Base-by-base conservation (phyloP, 495 filamentous ascomycete genomes). In the Aspergillus hancockii region DNA sequence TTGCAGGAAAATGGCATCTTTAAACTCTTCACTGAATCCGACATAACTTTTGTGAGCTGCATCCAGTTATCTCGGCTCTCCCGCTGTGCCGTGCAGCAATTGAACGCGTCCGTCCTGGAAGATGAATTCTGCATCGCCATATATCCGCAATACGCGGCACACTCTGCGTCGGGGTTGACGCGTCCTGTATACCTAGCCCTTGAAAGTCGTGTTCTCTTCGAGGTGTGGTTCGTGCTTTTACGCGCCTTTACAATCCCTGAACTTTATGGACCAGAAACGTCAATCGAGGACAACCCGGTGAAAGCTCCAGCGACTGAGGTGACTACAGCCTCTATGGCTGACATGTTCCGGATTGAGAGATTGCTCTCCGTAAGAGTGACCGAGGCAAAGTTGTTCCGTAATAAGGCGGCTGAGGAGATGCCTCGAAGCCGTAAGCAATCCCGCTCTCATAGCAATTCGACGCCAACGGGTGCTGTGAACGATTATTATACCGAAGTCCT, bases 171-270 rank as follows among this genome's bases (percentile, higher is more conserved):
- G 10, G 74, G 75, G 21, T 64, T 71, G 19, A 68, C 72, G 28
- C 75, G 75, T n/a, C 76, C 74, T 8, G 65, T 90, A 34, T 98
- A 97, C 72, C 82, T 99, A 25, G 86, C 89, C 16, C 72, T 98
- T 16, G 95, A 98, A 62, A 92, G 85, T 19, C 82, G 95, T 19
- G 88, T 96, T 1, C 76, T 94, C 8, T 96, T 94, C 67, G 94
- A 99, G 66, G 95, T 96, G 13, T 98, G 94, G 95, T 93, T 96
- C 68, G 94, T 96, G 8, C 80, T 99, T 25, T 68, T 99, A 25
- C 84, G 93, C 59, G 92, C 94, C 0, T 98, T 97, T 67, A 90
- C 94, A 1, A 90, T 95, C 50, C 95, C 95, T 9, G 93, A 98
- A 67, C 79, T 99, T 31, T 98, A 96, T 63, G 89, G 89, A 3